Base-by-base conservation (phyloP, 768 basidiomycete species). In the Boletus subcaerulescens region DNA sequence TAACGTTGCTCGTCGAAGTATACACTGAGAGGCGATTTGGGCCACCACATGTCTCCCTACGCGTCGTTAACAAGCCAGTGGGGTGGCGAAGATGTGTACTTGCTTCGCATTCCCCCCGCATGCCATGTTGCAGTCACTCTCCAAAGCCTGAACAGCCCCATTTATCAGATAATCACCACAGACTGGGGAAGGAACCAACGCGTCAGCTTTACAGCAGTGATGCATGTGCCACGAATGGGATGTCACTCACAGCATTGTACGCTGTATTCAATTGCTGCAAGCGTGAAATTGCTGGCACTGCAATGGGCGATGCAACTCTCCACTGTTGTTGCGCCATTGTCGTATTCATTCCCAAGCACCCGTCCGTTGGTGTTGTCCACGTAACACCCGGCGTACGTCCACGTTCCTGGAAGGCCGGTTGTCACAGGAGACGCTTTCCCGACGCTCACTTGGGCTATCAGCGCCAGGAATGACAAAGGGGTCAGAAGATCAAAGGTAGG, bases 281-380 rank as follows among this genome's bases (percentile, higher is more conserved):
- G 61, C 0, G 84, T 81, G 70, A 78, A 90, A 55, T 82, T 81
- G 57, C 75, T 72, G 3, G 73, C 63, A 0, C 61, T 61, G 68
- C 93, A 95, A 26, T 74, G 66, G 4, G 71, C 66, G 46, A 92
- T 77, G 63, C 93, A 95, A 13, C 65, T 66, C 60, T 87, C 73
- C 43, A 89, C 78, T 0, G 91, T 93, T 57, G 76, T 72, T 9
- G 60, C 55, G 44, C 57, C 66, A 40, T 61, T 66, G 50, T 79
- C 74, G 0, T 75, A 54, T 59, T 80, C 74, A 32, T 70, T 73
- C 26, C 68, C 60, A 53, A 89, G 74, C n/a, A 84, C 73, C 12
- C 87, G 86, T 13, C 89, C 89, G 60, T 79, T 64, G 0, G 79
- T 81, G 50, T 84, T 83, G 65, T 91, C 89, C 81, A 89, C 82